Base-by-base conservation (phyloP, 805 yeast species). In the Candida ortonii region DNA sequence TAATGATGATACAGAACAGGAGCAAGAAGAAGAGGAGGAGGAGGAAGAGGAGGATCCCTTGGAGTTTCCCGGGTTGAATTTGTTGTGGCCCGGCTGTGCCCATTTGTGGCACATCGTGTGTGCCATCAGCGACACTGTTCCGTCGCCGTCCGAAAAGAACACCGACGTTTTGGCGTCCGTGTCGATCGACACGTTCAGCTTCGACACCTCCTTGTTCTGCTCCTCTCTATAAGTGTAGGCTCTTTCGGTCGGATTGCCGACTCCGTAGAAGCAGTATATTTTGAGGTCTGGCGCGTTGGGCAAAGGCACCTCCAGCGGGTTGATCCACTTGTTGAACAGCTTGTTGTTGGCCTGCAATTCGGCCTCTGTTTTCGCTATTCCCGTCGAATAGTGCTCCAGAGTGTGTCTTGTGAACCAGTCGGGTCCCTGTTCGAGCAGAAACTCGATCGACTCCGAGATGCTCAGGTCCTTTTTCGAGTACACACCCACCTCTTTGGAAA, bases 241-340 rank as follows among this genome's bases (percentile, higher is more conserved):
- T 28, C 98, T 71, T 59, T 93, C 98, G 0, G 98, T 90, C 15
- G 95, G 94, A 46, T 88, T 90, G 6, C 96, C 95, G n/a, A 88
- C 87, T 5, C 98, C 98, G 52, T 93, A 93, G 52, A 93, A 80
- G 53, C 96, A 86, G 60, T 68, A 93, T 7, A 88, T 68, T 46
- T 85, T 84, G 82, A 93, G 67, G 54, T 86, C 86, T 3, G 97
- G 97, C 0, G 98, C 98, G 52, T 84, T 69, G 1, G 98, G 98
- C 26, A 93, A 70, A 3, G 90, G 76, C 0, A 80, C 96, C 57
- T 93, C 97, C 30, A 93, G 65, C 3, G 98, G 98, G 53, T 93
- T 93, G n/a, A 79, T 61, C 98, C 98, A 93, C 56, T 84, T 87
- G 30, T 74, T 67, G 47, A 77, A 89, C 49, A 75, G 73, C n/a